Percentiles rank a stretch among this genome's conserved stretches.
These are phyloP conservation scores for Apiospora aurea DNA, from an alignment of 2,329 filamentous ascomycete species.

Conservation along the genomic window DNA sequence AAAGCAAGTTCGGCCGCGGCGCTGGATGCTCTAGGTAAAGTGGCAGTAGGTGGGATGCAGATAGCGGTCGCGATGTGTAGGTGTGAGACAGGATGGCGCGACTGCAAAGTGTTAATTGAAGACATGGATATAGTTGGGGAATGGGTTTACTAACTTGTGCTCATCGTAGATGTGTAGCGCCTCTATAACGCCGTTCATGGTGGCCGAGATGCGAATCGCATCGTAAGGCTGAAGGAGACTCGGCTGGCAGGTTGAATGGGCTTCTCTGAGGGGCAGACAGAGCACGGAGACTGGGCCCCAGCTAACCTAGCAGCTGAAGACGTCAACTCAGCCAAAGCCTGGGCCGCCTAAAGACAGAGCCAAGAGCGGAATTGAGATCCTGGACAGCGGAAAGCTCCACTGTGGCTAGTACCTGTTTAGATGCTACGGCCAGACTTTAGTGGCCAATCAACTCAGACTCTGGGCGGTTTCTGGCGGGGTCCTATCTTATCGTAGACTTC, in stretches of 20 bases:
- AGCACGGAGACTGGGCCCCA: constrained; percentile 12
- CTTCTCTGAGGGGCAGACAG: constrained; percentile 20
- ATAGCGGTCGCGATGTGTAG: constrained; percentile 83
- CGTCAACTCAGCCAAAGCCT: neutral
- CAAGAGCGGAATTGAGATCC: constrained; percentile 12
- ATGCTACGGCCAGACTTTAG: neutral
- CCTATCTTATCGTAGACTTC: constrained; percentile 13
- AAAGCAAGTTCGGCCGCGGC: constrained; percentile 86
- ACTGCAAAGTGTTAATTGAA: constrained; percentile 56
- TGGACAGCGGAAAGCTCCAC: constrained; percentile 1
- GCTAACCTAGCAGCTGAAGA: neutral
- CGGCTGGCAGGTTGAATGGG: constrained; percentile 2
- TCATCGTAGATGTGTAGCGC: constrained; percentile 98
- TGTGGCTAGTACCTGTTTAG: constrained; percentile 20
- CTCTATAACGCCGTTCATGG: constrained; percentile 86
- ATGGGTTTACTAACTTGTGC: constrained; percentile 72
- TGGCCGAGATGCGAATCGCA: constrained; percentile 46
- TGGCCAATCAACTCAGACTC: constrained; percentile 23
- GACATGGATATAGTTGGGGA: constrained; percentile 1
- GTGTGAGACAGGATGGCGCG: constrained; percentile 86
- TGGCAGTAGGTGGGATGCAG: constrained; percentile 78
- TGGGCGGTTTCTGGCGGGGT: constrained; percentile 24
- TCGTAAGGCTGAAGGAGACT: constrained; percentile 29
- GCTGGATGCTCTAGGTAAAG: constrained; percentile 84
- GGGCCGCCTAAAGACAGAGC: neutral